Conservation (phyloP, 2,329 filamentous ascomycete species). For the Decorospora gaudefroyi region DNA sequence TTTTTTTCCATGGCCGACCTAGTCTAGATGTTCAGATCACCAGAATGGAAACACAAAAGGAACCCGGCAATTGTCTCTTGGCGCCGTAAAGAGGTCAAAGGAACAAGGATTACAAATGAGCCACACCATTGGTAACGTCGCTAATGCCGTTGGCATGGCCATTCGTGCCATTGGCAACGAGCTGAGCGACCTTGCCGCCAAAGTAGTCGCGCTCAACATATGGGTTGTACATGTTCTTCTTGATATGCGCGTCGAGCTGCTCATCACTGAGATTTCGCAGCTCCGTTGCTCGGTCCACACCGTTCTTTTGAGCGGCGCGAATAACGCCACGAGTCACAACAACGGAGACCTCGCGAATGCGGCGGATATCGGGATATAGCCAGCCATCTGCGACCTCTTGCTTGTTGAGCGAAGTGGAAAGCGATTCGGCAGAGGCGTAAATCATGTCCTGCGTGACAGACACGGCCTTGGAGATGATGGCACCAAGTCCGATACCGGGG, state of each 20-base stretch:
- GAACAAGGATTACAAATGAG: slow-evolving; percentile 37
- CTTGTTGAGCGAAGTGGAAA: slow-evolving; percentile 75
- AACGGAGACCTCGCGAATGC: slow-evolving; percentile 88
- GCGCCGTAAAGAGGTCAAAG: slow-evolving; percentile 16
- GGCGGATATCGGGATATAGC: slow-evolving; percentile 88
- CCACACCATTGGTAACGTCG: slow-evolving; percentile 35
- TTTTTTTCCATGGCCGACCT: slow-evolving; percentile 21
- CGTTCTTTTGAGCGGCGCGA: slow-evolving; percentile 82
- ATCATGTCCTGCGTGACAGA: slow-evolving; percentile 94
- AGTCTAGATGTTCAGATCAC: slow-evolving; percentile 27
- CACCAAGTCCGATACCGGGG: slow-evolving; percentile 90
- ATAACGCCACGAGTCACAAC: slow-evolving; percentile 89
- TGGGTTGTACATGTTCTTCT: slow-evolving; percentile 57
- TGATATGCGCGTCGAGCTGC: slow-evolving; percentile 70
- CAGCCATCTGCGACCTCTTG: slow-evolving; percentile 82
- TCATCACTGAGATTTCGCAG: slow-evolving; percentile 71
- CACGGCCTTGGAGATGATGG: slow-evolving; percentile 86
- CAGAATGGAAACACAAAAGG: slow-evolving; percentile 13
- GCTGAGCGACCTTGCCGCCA: slow-evolving; percentile 46
- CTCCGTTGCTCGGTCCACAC: slow-evolving; percentile 57
- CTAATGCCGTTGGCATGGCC: slow-evolving; percentile 23
- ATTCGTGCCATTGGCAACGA: slow-evolving; percentile 34
- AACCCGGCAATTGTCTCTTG: slow-evolving; percentile 3
- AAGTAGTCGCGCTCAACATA: slow-evolving; percentile 53
- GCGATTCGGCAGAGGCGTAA: slow-evolving; percentile 84